A percentile compares a stretch with the other conserved stretches of the same genome.
Conservation (phyloP, 208 protist species). For the Leishmania martiniquensis region DNA sequence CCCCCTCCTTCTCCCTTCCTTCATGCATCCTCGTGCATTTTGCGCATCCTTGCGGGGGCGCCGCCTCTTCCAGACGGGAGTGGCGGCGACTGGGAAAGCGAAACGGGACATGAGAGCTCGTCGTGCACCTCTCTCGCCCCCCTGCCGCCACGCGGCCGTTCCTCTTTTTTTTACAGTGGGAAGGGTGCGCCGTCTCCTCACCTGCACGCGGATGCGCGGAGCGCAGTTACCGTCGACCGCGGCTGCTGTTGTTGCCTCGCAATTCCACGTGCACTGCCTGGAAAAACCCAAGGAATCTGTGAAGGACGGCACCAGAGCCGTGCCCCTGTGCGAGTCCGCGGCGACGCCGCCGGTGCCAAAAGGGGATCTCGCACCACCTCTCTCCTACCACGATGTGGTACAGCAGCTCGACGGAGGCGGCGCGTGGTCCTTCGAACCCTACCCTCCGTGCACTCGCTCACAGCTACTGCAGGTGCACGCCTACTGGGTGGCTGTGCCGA, state of each 20-base stretch:
- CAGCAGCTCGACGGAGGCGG: constrained; percentile 8
- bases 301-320: background rate
- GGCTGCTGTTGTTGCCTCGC: background rate
- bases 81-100: no score
- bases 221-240: background rate
- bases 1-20: background rate
- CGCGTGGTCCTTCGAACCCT: constrained; percentile 48
- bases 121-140: background rate
- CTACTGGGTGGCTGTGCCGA: constrained; percentile 41
- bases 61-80: no score
- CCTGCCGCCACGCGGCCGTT: no score
- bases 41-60: no score
- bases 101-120: background rate
- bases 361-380: background rate
- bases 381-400: constrained; percentile 22
- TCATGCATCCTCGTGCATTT: no score
- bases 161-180: background rate
- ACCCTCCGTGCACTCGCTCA: constrained; percentile 50
- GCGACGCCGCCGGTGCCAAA: background rate
- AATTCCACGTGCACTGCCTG: constrained; percentile 10
- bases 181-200: background rate
- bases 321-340: background rate
- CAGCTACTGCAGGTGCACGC: constrained; percentile 58
- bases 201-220: background rate
- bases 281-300: constrained; percentile 4